A percentile compares a stretch with the other conserved stretches of the same genome.
Evolutionary conservation across 306 rosid species (phyloP).

Genomic region (Bauhinia variegata): DNA sequence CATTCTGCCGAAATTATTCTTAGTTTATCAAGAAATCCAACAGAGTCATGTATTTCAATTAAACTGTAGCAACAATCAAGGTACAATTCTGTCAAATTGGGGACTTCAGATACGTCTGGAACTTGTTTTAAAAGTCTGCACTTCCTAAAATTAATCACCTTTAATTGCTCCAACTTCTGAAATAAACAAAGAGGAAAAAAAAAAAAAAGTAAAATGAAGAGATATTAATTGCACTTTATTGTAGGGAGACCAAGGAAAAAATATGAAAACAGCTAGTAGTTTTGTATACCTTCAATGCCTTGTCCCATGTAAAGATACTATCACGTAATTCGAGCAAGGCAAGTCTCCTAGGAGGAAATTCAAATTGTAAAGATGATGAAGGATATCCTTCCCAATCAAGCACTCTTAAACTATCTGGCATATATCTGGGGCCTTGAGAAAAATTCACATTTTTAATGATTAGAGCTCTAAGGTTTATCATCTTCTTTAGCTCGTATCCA

Average conservation of each 20-base stretch:
- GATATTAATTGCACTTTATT: too few species aligned
- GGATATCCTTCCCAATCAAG: not conserved
- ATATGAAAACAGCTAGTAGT: too few species aligned
- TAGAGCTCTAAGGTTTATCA: not conserved
- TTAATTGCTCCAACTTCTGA: not conserved
- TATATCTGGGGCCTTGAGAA: not conserved
- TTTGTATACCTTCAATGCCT: not conserved
- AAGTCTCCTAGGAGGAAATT: not conserved
- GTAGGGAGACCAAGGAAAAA: too few species aligned
- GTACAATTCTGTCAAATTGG: not conserved
- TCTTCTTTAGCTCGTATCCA: not conserved
- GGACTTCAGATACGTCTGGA: not conserved
- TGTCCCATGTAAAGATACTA: not conserved
- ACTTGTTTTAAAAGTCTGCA: not conserved
- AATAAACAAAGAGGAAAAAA: too few species aligned
- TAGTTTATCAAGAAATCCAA: not conserved
- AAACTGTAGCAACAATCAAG: not conserved
- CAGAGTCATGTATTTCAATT: not conserved
- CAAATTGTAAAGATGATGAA: not conserved
- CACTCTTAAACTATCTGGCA: not conserved
- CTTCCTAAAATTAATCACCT: not conserved
- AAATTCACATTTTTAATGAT: not conserved
- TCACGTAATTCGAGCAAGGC: not conserved
- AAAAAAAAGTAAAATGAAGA: not conserved
- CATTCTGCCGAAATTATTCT: accelerated